phyloP scores from a whole-genome alignment of 1,284 basidiomycete species.

The Fomes fomentarius region DNA sequence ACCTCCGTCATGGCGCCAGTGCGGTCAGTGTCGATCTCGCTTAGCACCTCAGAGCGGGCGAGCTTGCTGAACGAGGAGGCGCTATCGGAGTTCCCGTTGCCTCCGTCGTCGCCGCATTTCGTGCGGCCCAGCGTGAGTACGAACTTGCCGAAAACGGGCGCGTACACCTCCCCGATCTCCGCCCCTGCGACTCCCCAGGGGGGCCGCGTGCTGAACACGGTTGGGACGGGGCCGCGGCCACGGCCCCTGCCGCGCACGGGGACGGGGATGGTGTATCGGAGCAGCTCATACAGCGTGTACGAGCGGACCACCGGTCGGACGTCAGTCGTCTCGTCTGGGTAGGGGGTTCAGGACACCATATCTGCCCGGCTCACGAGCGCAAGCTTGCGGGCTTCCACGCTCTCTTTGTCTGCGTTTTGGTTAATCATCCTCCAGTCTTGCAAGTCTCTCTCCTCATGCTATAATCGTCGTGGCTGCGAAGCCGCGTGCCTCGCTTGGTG shows the following conservation, averaged over 20 bases:
- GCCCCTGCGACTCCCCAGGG: conserved; percentile 6
- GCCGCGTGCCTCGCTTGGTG: too few species aligned
- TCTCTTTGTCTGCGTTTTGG: neutral
- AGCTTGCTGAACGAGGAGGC: conserved; percentile 6
- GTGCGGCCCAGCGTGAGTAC: conserved; percentile 13
- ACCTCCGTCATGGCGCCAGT: conserved; percentile 21
- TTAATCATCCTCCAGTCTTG: too few species aligned
- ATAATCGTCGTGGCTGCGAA: too few species aligned
- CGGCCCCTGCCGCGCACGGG: conserved; percentile 30
- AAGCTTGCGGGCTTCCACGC: neutral
- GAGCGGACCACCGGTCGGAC: conserved; percentile 25
- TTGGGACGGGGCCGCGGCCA: conserved; percentile 24
- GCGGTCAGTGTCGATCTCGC: conserved; percentile 13
- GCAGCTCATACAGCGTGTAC: conserved; percentile 31
- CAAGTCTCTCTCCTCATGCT: too few species aligned
- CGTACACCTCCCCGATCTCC: conserved; percentile 9
- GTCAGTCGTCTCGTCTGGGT: conserved; percentile 23
- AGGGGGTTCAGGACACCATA: conserved; percentile 19
- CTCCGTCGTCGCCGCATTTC: conserved; percentile 9
- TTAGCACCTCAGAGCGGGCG: conserved; percentile 1
- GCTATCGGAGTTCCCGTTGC: conserved; percentile 18
- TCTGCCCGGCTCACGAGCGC: neutral
- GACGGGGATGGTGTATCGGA: conserved; percentile 35
- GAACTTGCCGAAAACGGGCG: neutral
- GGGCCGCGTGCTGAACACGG: conserved; percentile 20